These are phyloP conservation scores for Kalmusia sp. DNA, from an alignment of 2,329 filamentous ascomycete species.

Conservation along the genomic window DNA sequence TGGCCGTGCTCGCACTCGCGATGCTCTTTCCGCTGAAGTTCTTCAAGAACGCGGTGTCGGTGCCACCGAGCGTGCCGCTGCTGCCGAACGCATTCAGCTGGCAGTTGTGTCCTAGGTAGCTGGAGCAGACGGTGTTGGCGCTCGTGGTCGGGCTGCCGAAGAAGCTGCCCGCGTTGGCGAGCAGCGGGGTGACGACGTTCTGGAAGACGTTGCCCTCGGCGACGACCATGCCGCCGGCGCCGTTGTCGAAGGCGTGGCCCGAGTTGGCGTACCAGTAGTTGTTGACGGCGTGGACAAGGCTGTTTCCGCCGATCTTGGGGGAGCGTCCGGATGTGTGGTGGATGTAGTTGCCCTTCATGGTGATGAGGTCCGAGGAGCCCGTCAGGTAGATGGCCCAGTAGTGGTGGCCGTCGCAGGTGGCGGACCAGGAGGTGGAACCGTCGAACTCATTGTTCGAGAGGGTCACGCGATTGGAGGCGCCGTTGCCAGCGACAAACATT, in stretches of 20 bases:
- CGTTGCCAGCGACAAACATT: slow-evolving; percentile 23
- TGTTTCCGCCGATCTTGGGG: slow-evolving; percentile 62
- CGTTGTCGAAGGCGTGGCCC: slow-evolving; percentile 65
- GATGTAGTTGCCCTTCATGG: slow-evolving; percentile 32
- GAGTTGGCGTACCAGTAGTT: slow-evolving; percentile 66
- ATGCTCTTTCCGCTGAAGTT: slow-evolving; percentile 63
- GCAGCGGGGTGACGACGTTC: slow-evolving; percentile 54
- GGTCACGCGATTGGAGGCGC: slow-evolving; percentile 23
- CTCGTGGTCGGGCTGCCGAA: slow-evolving; percentile 46
- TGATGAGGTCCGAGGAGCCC: slow-evolving; percentile 26
- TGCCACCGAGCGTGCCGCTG: slow-evolving; percentile 33
- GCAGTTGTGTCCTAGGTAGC: slow-evolving; percentile 59
- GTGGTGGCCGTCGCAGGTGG: slow-evolving; percentile 29
- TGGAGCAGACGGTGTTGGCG: slow-evolving; percentile 52
- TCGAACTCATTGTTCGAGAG: slow-evolving; percentile 32
- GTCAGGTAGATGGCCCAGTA: slow-evolving; percentile 30
- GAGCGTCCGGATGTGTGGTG: slow-evolving; percentile 29
- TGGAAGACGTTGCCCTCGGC: slow-evolving; percentile 67
- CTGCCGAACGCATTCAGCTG: slow-evolving; percentile 53
- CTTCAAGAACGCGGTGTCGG: slow-evolving; percentile 57
- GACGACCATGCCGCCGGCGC: slow-evolving; percentile 51
- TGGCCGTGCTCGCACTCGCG: slow-evolving; percentile 52
- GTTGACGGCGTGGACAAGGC: slow-evolving; percentile 67
- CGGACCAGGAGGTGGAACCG: slow-evolving; percentile 24
- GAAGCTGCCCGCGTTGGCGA: slow-evolving; percentile 51